Evolutionary conservation across 441 rosid species (phyloP), one percentile per base, ranked within the genome.

Genomic region (Oxalis stricta): DNA sequence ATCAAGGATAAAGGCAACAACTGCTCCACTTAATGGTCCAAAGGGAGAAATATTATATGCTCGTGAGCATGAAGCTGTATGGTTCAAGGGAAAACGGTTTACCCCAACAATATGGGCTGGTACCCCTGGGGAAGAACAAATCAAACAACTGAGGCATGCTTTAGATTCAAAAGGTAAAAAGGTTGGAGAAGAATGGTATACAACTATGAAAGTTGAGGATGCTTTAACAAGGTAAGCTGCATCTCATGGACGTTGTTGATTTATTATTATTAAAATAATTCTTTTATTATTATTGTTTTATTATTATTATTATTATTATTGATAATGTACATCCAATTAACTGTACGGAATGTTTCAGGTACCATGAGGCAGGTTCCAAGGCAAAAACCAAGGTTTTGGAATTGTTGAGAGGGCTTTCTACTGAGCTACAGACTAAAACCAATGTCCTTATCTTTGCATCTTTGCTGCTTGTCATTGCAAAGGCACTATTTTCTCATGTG

Each of bases 121-220:
- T 42, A 81, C 96, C 35, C 64, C 85, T 28, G 99, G 96, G 40
- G 99, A 86, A 74, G 91, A 75, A 41, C 95, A 91, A 72, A 91
- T 91, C 53, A 81, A 83, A 62, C 91, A 77, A 62, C 91, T 91
- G 50, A 86, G 70, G 65, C 71, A 77, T 57, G 93, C 99, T 35
- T 3, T 75, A 41, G 99, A 91, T 73, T 75, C 96, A 1, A 91
- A 81, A 76, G 95, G 95, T 18, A 81, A 72, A 79, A 91, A 74
- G 55, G 94, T 91, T 55, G 96, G 99, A 26, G 99, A 91, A 70
- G 99, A 91, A 65, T 91, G 99, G 96, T 91, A 76, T 73, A 86
- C 77, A 33, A 77, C 96, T 15, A 36, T 49, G 44, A 86, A 79
- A 61, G 91, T 91, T 60, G 96, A 91, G 65, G 67, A 46, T 63